Percentiles rank a stretch among this genome's conserved stretches.
phyloP scores from a whole-genome alignment of 768 basidiomycete genomes.

The Termitomyces sp. region DNA sequence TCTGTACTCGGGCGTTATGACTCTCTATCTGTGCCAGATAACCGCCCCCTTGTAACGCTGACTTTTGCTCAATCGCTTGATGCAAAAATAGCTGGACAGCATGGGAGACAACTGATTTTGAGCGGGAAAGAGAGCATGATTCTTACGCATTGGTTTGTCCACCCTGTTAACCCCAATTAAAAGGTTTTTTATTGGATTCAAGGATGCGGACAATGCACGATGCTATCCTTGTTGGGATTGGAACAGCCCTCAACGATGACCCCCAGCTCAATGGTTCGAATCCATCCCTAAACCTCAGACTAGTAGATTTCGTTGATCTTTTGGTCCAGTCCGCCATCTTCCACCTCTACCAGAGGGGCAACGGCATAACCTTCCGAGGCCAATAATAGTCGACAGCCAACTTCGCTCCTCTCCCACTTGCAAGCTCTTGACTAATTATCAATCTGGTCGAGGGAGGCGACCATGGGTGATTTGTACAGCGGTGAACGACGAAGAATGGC shows the following conservation, averaged over 20 bases:
- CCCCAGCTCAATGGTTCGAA: slow-evolving; percentile 88
- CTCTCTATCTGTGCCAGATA: slow-evolving; percentile 13
- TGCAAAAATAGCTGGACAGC: slow-evolving; percentile 78
- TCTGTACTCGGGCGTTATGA: slow-evolving; percentile 20
- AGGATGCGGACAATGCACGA: slow-evolving; percentile 95
- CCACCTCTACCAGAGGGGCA: slow-evolving; percentile 34
- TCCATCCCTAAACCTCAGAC: neutral
- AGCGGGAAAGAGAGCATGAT: slow-evolving; percentile 85
- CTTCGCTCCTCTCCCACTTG: slow-evolving; percentile 65
- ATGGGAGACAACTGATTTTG: slow-evolving; percentile 72
- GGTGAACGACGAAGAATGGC: slow-evolving; percentile 22
- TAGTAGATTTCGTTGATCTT: neutral
- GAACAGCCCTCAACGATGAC: slow-evolving; percentile 87
- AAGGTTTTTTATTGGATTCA: neutral
- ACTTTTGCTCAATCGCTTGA: slow-evolving; percentile 88
- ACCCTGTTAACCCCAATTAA: neutral
- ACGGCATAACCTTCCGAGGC: slow-evolving; percentile 59
- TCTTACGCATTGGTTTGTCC: slow-evolving; percentile 88
- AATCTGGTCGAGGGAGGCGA: slow-evolving; percentile 52
- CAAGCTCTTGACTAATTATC: slow-evolving; percentile 68
- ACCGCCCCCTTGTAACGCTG: slow-evolving; percentile 65
- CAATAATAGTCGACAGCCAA: slow-evolving; percentile 77
- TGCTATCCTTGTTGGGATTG: slow-evolving; percentile 87
- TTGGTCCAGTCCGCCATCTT: slow-evolving; percentile 49
- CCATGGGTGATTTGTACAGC: slow-evolving; percentile 69